These are phyloP conservation scores for Suillus decipiens DNA, from an alignment of 768 basidiomycete genomes.

Conservation along the genomic window DNA sequence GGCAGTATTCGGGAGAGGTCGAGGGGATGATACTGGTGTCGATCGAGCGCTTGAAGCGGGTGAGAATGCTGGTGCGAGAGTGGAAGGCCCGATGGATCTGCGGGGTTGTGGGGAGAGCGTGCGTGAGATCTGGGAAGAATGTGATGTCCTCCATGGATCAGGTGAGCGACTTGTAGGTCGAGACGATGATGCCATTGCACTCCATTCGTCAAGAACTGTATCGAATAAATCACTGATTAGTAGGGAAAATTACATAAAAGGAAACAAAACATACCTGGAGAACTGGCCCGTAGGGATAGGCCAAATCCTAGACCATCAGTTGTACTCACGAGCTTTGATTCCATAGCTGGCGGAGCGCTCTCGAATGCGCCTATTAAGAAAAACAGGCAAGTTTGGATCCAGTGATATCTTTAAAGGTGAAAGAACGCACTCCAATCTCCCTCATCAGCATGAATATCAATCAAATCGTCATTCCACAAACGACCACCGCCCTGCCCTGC, in stretches of 20 bases:
- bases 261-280: slow-evolving; percentile 1
- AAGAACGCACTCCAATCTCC: slow-evolving; percentile 87
- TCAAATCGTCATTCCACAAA: slow-evolving; percentile 81
- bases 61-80: slow-evolving; percentile 13
- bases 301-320: slow-evolving; percentile 30
- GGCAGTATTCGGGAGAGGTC: slow-evolving; percentile 12
- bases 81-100: slow-evolving; percentile 10
- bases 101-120: slow-evolving; percentile 24
- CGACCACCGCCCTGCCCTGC: slow-evolving; percentile 38
- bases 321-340: slow-evolving; percentile 23
- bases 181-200: slow-evolving; percentile 14
- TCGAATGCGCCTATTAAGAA: slow-evolving; percentile 71
- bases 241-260: neutral
- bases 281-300: slow-evolving; percentile 6
- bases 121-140: slow-evolving; percentile 18
- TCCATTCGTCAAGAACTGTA: slow-evolving; percentile 26
- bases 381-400: neutral
- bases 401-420: neutral
- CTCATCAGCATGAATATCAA: slow-evolving; percentile 90
- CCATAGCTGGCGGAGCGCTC: slow-evolving; percentile 41
- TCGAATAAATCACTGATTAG: neutral
- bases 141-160: slow-evolving; percentile 22
- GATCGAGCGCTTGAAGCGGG: slow-evolving; percentile 21
- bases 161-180: slow-evolving; percentile 11
- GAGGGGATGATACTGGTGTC: slow-evolving; percentile 30